Evolutionary conservation across 345 rosid species (phyloP), one percentile per base, ranked within the genome.

Genomic region (Salix suchowensis): DNA sequence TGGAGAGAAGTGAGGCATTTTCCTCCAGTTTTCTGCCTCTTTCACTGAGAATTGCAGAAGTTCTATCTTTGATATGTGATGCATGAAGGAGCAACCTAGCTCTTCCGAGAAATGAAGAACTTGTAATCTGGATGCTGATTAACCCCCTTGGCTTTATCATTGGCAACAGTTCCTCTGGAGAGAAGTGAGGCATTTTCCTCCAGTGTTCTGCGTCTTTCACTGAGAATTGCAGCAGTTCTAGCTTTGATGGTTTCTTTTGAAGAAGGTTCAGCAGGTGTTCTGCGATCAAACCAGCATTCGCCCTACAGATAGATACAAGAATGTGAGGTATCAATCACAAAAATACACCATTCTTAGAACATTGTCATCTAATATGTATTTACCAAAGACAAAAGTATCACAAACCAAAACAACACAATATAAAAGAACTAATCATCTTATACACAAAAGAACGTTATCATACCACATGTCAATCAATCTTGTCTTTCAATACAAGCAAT

Each of bases 201-300:
- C 52, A 71, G 79, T 9, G 68, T 37, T 74, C 65, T 71, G 62
- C 77, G 67, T 65, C 65, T 77, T 65, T 80, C 78, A 34, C 2
- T 14, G 30, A 80, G 65, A 50, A 77, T 61, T 42, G 50, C 71
- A 60, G 75, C 65, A 42, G 50, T 14, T 36, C 30, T 26, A 24
- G 14, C 44, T 40, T 11, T 40, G 44, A 40, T 58, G 12, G 62
- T 58, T 58, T 58, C 69, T 58, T 67, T 62, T 23, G 46, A 16
- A 36, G 62, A 50, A 34, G 61, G 24, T 28, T 74, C 55, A 6
- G 11, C 32, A 8, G 42, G 81, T n/a, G 40, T 15, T 16, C 34
- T 61, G 58, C 52, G 78, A 60, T 71, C 74, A 67, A 79, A 77
- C 86, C 86, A 83, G 83, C 74, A 50, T 50, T 80, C 83, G 5